Conservation (phyloP, 257 asterid species). For the Solanum verrucosum region DNA sequence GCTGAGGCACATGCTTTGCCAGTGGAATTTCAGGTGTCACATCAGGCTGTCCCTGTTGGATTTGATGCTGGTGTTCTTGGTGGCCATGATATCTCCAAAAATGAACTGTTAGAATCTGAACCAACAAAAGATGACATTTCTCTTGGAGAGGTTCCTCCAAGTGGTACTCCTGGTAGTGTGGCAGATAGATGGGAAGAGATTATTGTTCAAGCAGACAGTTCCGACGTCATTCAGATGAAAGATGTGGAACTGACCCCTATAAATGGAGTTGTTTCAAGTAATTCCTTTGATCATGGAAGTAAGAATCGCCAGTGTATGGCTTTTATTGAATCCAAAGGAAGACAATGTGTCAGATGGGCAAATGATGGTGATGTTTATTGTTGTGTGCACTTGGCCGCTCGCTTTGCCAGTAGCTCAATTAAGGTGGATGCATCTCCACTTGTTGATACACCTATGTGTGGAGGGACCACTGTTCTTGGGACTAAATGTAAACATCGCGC, state of each 20-base stretch:
- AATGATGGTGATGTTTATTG: conserved; percentile 87
- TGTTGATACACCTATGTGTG: conserved; percentile 75
- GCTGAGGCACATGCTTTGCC: conserved; percentile 66
- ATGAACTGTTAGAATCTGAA: conserved; percentile 34
- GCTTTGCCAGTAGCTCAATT: conserved; percentile 42
- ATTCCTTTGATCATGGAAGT: conserved; percentile 34
- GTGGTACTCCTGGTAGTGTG: conserved; percentile 28
- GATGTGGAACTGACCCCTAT: conserved; percentile 44
- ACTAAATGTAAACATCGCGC: conserved; percentile 97
- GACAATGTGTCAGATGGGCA: conserved; percentile 94
- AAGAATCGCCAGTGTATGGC: conserved; percentile 78
- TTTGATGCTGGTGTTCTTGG: conserved; percentile 35
- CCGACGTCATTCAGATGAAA: conserved; percentile 29
- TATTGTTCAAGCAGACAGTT: conserved; percentile 52
- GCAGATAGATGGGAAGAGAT: conserved; percentile 61
- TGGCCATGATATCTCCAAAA: conserved; percentile 25
- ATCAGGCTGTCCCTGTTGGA: conserved; percentile 42
- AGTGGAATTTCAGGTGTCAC: conserved; percentile 26
- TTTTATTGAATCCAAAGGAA: conserved; percentile 84
- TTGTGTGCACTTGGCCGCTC: conserved; percentile 87
- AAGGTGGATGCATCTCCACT: conserved; percentile 40
- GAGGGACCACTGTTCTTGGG: conserved; percentile 95
- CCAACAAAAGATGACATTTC: conserved; percentile 26
- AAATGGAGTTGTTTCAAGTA: conserved; percentile 23
- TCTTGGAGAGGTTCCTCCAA: conserved; percentile 18